phyloP scores from a whole-genome alignment of 495 filamentous ascomycete species.

The Penicillium roqueforti region DNA sequence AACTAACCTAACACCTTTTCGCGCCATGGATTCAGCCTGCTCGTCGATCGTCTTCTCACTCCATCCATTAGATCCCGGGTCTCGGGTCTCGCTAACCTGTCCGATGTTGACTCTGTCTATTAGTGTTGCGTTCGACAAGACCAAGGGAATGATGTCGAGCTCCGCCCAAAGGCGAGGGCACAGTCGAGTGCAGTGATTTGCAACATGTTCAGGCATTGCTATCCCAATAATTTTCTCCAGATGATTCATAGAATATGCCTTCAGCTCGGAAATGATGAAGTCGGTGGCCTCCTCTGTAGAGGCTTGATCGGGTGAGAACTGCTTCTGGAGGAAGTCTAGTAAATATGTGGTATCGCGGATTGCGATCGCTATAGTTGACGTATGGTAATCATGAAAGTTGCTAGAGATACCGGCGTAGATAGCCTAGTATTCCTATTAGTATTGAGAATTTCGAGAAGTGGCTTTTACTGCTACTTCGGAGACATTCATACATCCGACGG shows the following conservation, averaged over 20 bases:
- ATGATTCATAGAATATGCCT: constrained; percentile 56
- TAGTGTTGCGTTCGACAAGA: constrained; percentile 35
- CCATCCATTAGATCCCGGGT: constrained; percentile 26
- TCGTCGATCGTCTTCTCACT: constrained; percentile 64
- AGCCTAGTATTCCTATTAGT: constrained; percentile 38
- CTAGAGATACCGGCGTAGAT: constrained; percentile 62
- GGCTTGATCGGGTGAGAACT: constrained; percentile 35
- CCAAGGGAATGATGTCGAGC: constrained; percentile 71
- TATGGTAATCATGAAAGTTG: constrained; percentile 44
- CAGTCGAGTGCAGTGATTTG: constrained; percentile 49
- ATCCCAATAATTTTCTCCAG: constrained; percentile 63
- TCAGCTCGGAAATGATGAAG: constrained; percentile 50
- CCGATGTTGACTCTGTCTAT: constrained; percentile 17
- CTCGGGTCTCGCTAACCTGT: neutral
- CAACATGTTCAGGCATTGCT: constrained; percentile 43
- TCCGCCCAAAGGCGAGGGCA: constrained; percentile 76
- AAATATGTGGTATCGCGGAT: constrained; percentile 77
- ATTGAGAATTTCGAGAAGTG: neutral
- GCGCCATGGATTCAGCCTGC: constrained; percentile 79
- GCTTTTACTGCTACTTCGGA: neutral
- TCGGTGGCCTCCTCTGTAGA: constrained; percentile 43
- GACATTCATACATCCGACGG: constrained; percentile 20
- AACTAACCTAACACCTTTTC: constrained; percentile 70
- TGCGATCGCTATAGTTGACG: constrained; percentile 58
- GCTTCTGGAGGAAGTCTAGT: constrained; percentile 66